A percentile compares a stretch with the other conserved stretches of the same genome.
Conservation (phyloP, 805 yeast species). For the Candida piceae region DNA sequence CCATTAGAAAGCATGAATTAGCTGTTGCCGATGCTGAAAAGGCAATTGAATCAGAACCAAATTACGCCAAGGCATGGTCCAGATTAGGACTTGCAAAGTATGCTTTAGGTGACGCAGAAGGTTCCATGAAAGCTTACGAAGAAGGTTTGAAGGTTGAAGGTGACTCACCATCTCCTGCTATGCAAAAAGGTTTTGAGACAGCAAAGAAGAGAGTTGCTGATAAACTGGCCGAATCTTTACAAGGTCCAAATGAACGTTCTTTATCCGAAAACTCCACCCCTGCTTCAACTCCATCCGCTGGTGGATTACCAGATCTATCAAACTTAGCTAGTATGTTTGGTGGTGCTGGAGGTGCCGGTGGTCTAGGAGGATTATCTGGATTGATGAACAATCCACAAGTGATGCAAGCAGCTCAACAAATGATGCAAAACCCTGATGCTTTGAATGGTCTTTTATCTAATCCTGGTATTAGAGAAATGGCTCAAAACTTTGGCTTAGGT, state of each 20-base stretch:
- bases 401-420: slow-evolving; percentile 80
- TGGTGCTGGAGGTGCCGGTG: slow-evolving; percentile 59
- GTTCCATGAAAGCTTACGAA: slow-evolving; percentile 85
- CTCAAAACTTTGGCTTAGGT: slow-evolving; percentile 67
- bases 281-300: slow-evolving; percentile 29
- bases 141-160: slow-evolving; percentile 87
- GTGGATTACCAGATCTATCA: slow-evolving; percentile 76
- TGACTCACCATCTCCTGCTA: slow-evolving; percentile 74
- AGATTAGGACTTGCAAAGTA: slow-evolving; percentile 91
- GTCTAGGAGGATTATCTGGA: slow-evolving; percentile 62
- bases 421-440: slow-evolving; percentile 84
- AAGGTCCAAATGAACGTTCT: slow-evolving; percentile 20
- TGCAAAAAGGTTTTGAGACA: slow-evolving; percentile 90
- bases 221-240: slow-evolving; percentile 46
- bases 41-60: slow-evolving; percentile 74
- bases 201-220: slow-evolving; percentile 85
- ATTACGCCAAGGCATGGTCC: slow-evolving; percentile 88
- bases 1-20: slow-evolving; percentile 62
- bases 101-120: slow-evolving; percentile 91
- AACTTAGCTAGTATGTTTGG: slow-evolving; percentile 56
- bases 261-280: slow-evolving; percentile 22
- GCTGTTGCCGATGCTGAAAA: slow-evolving; percentile 81
- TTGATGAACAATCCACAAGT: slow-evolving; percentile 88
- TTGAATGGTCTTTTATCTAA: slow-evolving; percentile 69
- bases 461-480: slow-evolving; percentile 82